Evolutionary conservation across 805 yeast species (phyloP).

Genomic region (Teunomyces gatunensis): DNA sequence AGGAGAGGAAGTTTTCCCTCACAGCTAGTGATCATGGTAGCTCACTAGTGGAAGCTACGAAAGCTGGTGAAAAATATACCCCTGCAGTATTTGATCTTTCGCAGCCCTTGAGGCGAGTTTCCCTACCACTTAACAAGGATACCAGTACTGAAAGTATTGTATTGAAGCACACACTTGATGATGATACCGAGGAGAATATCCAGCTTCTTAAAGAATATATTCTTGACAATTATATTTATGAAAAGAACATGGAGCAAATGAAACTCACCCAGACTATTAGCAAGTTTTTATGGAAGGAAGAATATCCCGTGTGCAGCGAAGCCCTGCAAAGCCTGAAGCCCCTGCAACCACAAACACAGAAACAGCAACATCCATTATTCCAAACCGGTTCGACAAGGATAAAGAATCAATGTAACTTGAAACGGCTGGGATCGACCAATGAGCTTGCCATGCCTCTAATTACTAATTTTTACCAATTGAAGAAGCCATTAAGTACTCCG

Average conservation of each 20-base stretch:
- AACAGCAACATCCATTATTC: conserved; percentile 8
- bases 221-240: conserved; percentile 14
- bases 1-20: neutral
- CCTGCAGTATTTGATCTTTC: conserved; percentile 50
- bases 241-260: conserved; percentile 11
- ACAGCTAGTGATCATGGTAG: neutral
- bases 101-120: conserved; percentile 36
- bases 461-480: conserved; percentile 37
- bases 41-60: neutral
- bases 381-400: neutral
- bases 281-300: conserved; percentile 3
- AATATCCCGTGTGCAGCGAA: neutral
- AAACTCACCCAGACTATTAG: conserved; percentile 6
- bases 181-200: conserved; percentile 8
- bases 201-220: conserved; percentile 13
- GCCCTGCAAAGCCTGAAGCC: neutral
- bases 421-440: neutral
- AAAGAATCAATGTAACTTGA: conserved; percentile 4
- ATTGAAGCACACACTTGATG: neutral
- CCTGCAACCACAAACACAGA: neutral
- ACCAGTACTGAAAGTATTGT: neutral
- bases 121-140: conserved; percentile 16
- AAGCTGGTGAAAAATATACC: conserved; percentile 20
- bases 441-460: neutral
- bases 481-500: conserved; percentile 48